Evolutionary conservation across 495 filamentous ascomycete genomes (phyloP).

Genomic region (Neurospora pannonica): DNA sequence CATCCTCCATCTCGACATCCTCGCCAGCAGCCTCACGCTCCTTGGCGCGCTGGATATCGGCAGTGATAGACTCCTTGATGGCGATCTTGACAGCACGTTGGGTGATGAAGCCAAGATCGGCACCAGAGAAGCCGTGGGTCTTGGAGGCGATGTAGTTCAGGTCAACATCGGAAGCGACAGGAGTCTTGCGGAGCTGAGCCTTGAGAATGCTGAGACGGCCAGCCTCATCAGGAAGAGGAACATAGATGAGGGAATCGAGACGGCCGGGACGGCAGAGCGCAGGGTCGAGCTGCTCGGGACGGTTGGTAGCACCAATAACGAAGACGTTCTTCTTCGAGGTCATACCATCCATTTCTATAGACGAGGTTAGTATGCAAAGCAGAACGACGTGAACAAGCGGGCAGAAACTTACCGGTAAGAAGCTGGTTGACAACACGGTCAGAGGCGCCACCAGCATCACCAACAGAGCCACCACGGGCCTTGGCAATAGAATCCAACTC

Average conservation of each 20-base stretch:
- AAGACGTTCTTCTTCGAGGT: conserved; percentile 99
- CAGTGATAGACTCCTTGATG: conserved; percentile 91
- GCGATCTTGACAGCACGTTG: conserved; percentile 98
- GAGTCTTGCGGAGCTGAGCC: conserved; percentile 97
- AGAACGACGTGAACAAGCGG: neutral
- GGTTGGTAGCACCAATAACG: conserved; percentile 97
- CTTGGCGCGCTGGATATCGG: conserved; percentile 82
- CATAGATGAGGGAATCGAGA: conserved; percentile 97
- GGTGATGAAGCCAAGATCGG: conserved; percentile 97
- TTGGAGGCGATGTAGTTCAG: conserved; percentile 87
- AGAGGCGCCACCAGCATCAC: conserved; percentile 95
- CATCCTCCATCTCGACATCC: conserved; percentile 69
- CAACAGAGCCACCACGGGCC: conserved; percentile 93
- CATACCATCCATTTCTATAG: conserved; percentile 94
- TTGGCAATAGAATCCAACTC: conserved; percentile 99
- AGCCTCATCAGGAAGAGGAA: conserved; percentile 84
- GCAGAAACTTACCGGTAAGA: conserved; percentile 67
- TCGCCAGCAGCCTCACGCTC: conserved; percentile 78
- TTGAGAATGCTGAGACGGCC: conserved; percentile 82
- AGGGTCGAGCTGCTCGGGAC: conserved; percentile 96
- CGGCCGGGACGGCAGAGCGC: conserved; percentile 95
- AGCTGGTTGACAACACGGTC: conserved; percentile 99
- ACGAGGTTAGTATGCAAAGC: conserved; percentile 31
- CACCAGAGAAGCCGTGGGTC: conserved; percentile 98
- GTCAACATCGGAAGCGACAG: conserved; percentile 79